phyloP scores from a whole-genome alignment of 2,329 filamentous ascomycete genomes.

The Fusarium zealandicum region DNA sequence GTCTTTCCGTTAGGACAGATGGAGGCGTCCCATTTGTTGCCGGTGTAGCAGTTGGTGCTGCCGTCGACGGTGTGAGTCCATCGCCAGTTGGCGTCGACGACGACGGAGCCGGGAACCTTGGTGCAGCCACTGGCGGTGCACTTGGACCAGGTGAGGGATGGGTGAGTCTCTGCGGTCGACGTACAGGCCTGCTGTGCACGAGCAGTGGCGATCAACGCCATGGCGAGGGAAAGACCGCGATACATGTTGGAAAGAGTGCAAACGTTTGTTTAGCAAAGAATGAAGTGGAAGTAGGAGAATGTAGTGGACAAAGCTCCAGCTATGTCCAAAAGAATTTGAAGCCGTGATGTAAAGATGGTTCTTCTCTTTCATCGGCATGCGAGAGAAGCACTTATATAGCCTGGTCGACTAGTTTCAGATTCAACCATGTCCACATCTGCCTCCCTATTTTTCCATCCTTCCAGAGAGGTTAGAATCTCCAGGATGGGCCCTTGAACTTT shows the following conservation, averaged over 20 bases:
- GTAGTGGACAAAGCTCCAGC: conserved; percentile 27
- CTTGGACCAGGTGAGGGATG: conserved; percentile 59
- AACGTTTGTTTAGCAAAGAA: background rate
- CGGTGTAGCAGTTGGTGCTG: conserved; percentile 64
- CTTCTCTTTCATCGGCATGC: background rate
- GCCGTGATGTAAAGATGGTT: conserved; percentile 12
- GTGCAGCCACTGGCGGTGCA: conserved; percentile 62
- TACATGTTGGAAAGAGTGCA: conserved; percentile 37
- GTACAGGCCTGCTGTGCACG: conserved; percentile 60
- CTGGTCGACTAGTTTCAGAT: background rate
- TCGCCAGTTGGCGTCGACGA: conserved; percentile 68
- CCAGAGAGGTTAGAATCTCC: background rate
- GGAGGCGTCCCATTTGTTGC: conserved; percentile 56
- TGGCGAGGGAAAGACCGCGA: conserved; percentile 40
- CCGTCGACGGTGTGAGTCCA: conserved; percentile 60
- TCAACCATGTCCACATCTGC: background rate
- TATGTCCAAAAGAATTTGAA: conserved; percentile 15
- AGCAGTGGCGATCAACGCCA: conserved; percentile 39
- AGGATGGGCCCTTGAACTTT: background rate
- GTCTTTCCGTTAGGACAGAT: conserved; percentile 50
- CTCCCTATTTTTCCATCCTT: background rate
- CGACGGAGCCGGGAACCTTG: conserved; percentile 57
- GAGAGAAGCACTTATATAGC: conserved; percentile 4
- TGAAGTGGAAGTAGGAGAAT: conserved; percentile 4
- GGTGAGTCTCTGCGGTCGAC: conserved; percentile 58